Conservation (phyloP, 83 land plant genomes). For the Diphasiastrum complanatum region DNA sequence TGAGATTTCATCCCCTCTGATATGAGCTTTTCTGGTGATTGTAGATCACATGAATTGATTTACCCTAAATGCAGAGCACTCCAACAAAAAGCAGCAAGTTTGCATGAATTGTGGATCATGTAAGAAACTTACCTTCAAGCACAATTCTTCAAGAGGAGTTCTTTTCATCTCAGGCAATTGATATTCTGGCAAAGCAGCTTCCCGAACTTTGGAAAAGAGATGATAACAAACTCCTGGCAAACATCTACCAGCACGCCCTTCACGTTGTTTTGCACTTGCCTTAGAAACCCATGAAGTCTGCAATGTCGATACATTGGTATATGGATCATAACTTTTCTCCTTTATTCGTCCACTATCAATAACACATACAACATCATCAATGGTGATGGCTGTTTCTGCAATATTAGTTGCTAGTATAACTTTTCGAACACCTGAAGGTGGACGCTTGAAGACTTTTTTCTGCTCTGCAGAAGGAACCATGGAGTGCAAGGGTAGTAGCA, state of each 20-base stretch:
- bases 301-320: conserved; percentile 85
- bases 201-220: conserved; percentile 70
- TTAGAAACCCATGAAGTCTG: conserved; percentile 89
- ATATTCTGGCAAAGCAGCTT: conserved; percentile 63
- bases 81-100: background rate
- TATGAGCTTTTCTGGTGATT: too few relatives aligned
- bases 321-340: conserved; percentile 96
- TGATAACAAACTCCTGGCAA: conserved; percentile 92
- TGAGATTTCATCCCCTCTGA: background rate
- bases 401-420: conserved; percentile 91
- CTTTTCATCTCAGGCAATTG: conserved; percentile 93
- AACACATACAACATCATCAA: conserved; percentile 92
- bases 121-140: conserved; percentile 60
- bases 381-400: conserved; percentile 93
- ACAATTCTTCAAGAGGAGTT: conserved; percentile 89
- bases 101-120: background rate
- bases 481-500: conserved; percentile 75
- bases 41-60: background rate
- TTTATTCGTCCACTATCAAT: conserved; percentile 92
- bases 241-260: conserved; percentile 96
- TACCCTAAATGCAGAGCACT: background rate
- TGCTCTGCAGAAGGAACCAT: conserved; percentile 85
- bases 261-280: conserved; percentile 88
- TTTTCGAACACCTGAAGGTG: conserved; percentile 75
- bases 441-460: conserved; percentile 71